Evolutionary conservation across 108 stramenopile species (phyloP).

Genomic region (Cafeteria roenbergensis): DNA sequence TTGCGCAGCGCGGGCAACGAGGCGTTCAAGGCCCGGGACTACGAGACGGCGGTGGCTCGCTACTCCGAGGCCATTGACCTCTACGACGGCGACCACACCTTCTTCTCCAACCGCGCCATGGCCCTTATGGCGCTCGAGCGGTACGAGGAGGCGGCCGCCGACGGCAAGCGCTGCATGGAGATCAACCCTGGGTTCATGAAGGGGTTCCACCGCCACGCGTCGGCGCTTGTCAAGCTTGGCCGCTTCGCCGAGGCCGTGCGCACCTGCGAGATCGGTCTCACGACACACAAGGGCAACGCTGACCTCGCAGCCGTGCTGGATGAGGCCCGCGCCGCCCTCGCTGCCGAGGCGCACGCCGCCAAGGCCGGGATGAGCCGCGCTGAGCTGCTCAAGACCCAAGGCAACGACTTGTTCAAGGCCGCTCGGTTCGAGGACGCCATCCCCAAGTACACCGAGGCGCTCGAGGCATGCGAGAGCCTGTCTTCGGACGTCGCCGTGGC

Average conservation of each 20-base stretch:
- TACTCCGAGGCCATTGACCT: slow-evolving; percentile 49
- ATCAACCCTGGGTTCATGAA: slow-evolving; percentile 2
- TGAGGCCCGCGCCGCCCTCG: neutral
- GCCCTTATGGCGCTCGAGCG: neutral
- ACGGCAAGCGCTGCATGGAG: neutral
- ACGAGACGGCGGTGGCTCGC: slow-evolving; percentile 28
- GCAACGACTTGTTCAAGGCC: slow-evolving; percentile 15
- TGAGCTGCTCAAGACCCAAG: neutral
- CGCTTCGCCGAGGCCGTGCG: neutral
- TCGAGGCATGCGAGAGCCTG: neutral
- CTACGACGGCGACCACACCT: slow-evolving; percentile 45
- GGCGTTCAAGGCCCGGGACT: slow-evolving; percentile 34
- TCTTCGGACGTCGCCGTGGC: neutral
- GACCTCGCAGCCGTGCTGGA: neutral
- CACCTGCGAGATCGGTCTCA: neutral
- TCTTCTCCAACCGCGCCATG: slow-evolving; percentile 52
- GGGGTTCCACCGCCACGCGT: neutral
- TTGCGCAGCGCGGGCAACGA: slow-evolving; percentile 26
- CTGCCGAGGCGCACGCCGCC: neutral
- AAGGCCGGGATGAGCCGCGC: neutral
- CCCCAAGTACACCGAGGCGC: slow-evolving; percentile 8
- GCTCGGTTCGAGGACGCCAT: slow-evolving; percentile 4
- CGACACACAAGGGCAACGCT: neutral
- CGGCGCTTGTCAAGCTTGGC: neutral
- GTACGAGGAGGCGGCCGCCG: slow-evolving; percentile 3